A percentile compares a stretch with the other conserved stretches of the same genome.
Evolutionary conservation across 441 rosid species (phyloP).

Genomic region (Brassica balearica): DNA sequence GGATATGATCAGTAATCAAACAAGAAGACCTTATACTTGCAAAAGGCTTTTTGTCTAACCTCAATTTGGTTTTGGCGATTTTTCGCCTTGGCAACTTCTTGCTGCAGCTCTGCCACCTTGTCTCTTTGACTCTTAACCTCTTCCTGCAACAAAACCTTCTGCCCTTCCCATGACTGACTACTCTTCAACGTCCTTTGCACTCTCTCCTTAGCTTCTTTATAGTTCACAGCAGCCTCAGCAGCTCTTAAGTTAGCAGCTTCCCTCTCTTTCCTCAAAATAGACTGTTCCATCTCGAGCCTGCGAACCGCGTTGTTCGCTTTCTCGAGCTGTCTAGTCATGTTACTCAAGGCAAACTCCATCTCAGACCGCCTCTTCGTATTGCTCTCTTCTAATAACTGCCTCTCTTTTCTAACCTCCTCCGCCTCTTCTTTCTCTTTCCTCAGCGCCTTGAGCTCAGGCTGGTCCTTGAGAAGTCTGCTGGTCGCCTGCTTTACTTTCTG

Average conservation of each 20-base stretch:
- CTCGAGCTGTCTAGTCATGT: constrained; percentile 81
- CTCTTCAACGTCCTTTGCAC: constrained; percentile 68
- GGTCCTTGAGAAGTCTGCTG: constrained; percentile 80
- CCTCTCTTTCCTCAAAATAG: constrained; percentile 73
- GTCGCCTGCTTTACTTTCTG: constrained; percentile 99
- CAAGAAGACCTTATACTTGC: neutral
- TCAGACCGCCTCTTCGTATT: constrained; percentile 87
- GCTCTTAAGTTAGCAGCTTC: constrained; percentile 77
- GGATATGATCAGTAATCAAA: neutral
- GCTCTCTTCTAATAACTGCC: constrained; percentile 74
- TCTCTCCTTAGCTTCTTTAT: constrained; percentile 76
- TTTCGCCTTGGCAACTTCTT: constrained; percentile 72
- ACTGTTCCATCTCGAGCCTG: constrained; percentile 83
- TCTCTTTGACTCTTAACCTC: constrained; percentile 71
- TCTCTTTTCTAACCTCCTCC: constrained; percentile 82
- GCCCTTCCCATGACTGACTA: constrained; percentile 85
- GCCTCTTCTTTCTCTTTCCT: constrained; percentile 94
- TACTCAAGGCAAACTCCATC: constrained; percentile 83
- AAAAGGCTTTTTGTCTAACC: constrained; percentile 50
- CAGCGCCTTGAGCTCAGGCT: constrained; percentile 75
- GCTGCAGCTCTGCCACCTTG: constrained; percentile 56
- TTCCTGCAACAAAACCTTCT: constrained; percentile 70
- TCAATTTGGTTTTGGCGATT: constrained; percentile 63
- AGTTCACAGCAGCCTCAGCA: constrained; percentile 74
- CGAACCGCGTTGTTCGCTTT: constrained; percentile 71